Base-by-base conservation (phyloP, 345 rosid genomes). In the Dipteronia dyeriana region DNA sequence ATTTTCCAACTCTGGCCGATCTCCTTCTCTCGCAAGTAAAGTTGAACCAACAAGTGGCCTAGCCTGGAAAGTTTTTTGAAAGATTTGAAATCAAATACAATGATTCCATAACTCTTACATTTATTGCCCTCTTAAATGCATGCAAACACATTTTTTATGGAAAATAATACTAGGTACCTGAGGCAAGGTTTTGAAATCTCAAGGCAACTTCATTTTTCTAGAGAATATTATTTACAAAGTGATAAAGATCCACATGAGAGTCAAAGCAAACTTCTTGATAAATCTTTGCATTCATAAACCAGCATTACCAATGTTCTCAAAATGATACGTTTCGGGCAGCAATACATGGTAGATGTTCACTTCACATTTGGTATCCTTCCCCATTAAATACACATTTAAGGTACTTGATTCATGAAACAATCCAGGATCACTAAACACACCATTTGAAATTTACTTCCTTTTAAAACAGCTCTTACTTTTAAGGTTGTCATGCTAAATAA, bases 31-130 rank as follows among this genome's bases (percentile, higher is more conserved):
- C 4, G 84, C 97, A 81, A 91, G 95, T 63, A 91, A 80, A 65
- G 94, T 88, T 75, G 98, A 92, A 23, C 98, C 98, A 78, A 95
- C 91, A 38, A 95, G 95, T 72, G 82, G 86, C 85, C 79, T 89
- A 57, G 95, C 98, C 98, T 95, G 83, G 78, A 78, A 20, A 57
- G 61, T 47, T 68, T 47, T 68, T 31, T 45, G 75, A 78, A 76
- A 43, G 16, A 60, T 41, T 1, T 61, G 45, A 62, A 31, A 19
- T 34, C 34, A 80, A 38, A 47, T 45, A 70, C 8, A 54, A 39
- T 17, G 25, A 72, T 26, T 13, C 34, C 45, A 49, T 34, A 16
- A 14, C 66, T 41, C 70, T 25, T 23, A 45, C 22, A n/a, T 25
- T 53, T 25, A 23, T 41, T 69, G 38, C 20, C 57, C 56, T 19